Conservation (phyloP, 768 basidiomycete species). For the Rhodotorula taiwanensis region DNA sequence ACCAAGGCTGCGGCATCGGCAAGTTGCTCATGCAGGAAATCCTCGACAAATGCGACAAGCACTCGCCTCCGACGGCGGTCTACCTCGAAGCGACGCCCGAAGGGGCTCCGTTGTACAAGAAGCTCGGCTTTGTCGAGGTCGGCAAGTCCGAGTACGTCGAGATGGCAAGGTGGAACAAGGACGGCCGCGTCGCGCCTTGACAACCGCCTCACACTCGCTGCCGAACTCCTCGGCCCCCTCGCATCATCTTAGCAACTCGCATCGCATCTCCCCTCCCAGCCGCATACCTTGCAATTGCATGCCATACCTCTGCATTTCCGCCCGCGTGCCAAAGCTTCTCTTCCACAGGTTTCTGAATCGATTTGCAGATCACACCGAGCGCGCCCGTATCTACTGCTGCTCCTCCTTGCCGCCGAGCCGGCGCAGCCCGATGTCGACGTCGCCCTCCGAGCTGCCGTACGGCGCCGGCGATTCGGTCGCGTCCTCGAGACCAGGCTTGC, state of each 20-base stretch:
- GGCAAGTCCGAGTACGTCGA: conserved; percentile 13
- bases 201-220: no score
- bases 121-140: conserved; percentile 13
- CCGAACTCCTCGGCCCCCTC: no score
- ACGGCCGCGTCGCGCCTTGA: no score
- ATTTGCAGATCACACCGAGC: no score
- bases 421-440: conserved; percentile 7
- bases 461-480: conserved; percentile 4
- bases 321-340: no score
- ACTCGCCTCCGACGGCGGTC: conserved; percentile 6
- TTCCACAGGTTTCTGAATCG: no score
- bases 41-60: conserved; percentile 12
- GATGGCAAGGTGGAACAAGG: conserved; percentile 1
- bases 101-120: conserved; percentile 23
- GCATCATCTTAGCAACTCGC: no score
- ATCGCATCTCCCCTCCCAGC: no score
- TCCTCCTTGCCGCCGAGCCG: not conserved
- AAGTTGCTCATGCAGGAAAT: conserved; percentile 10
- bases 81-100: conserved; percentile 22
- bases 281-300: no score
- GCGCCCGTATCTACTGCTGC: no score
- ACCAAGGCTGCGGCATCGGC: conserved; percentile 25
- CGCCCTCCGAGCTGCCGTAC: conserved; percentile 19
- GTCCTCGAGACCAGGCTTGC: not conserved
- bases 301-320: no score